phyloP scores from a whole-genome alignment of 139 green algal genomes.

The Chlamydomonas sp. region DNA sequence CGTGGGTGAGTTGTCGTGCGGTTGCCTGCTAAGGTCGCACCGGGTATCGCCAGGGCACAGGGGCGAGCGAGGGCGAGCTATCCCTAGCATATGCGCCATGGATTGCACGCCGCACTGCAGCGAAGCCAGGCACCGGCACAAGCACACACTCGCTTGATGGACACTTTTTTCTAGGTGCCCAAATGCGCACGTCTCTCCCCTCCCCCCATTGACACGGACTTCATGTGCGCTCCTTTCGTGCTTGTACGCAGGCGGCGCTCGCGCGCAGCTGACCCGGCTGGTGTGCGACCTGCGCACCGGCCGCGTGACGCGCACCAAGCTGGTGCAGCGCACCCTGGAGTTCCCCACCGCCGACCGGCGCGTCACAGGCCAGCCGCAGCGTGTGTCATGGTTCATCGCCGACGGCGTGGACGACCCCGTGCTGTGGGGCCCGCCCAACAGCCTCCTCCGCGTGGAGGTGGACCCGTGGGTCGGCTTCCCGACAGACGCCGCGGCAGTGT shows the following conservation, averaged over 20 bases:
- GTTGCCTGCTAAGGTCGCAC: background rate
- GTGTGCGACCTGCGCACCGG: constrained; percentile 52
- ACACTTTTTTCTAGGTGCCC: no score
- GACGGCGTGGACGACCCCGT: constrained; percentile 54
- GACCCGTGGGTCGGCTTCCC: background rate
- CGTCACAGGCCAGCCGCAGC: constrained; percentile 39
- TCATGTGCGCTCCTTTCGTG: no score
- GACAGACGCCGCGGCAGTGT: no score
- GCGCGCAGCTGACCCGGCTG: constrained; percentile 61
- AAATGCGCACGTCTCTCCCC: background rate
- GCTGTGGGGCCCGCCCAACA: constrained; percentile 53
- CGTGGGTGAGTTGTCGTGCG: constrained; percentile 9
- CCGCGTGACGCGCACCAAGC: constrained; percentile 5
- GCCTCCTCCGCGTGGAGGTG: constrained; percentile 10
- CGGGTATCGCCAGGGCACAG: no score
- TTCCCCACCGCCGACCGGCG: constrained; percentile 60
- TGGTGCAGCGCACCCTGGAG: constrained; percentile 67
- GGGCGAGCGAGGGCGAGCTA: no score
- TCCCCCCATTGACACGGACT: no score
- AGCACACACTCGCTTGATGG: no score
- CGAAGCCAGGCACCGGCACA: no score
- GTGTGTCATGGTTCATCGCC: constrained; percentile 58
- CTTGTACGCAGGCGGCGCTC: constrained; percentile 15
- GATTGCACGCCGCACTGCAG: no score
- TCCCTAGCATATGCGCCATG: no score